phyloP scores from a whole-genome alignment of 352 stramenopile genomes.

The Globisporangium solare region DNA sequence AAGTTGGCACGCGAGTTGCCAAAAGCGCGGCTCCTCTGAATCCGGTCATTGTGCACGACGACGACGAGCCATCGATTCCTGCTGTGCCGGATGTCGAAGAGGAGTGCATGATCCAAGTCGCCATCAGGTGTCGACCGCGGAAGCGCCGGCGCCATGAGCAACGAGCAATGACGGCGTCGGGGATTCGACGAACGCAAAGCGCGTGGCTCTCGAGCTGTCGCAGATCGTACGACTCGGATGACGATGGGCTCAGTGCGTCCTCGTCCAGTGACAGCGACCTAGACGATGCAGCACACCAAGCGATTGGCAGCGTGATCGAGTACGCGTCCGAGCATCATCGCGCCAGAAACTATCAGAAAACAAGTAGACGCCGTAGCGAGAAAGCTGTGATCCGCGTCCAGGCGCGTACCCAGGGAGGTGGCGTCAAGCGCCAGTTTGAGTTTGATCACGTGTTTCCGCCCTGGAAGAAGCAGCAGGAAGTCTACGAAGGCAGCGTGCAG shows the following conservation, averaged over 20 bases:
- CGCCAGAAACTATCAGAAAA: not conserved
- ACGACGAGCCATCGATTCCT: no score
- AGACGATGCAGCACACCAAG: not conserved
- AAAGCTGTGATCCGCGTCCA: slow-evolving; percentile 21
- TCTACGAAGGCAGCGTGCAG: slow-evolving; percentile 42
- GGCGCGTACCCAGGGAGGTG: slow-evolving; percentile 8
- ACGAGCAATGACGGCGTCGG: not conserved
- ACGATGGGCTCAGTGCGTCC: slow-evolving; percentile 9
- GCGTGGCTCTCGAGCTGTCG: slow-evolving; percentile 1
- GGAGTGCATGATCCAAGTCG: slow-evolving; percentile 38
- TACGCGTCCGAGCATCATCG: slow-evolving; percentile 4
- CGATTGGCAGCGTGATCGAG: slow-evolving; percentile 18
- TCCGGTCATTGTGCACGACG: no score
- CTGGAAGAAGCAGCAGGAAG: slow-evolving; percentile 37
- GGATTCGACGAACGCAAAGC: not conserved
- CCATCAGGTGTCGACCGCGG: slow-evolving; percentile 46
- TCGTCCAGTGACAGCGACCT: slow-evolving; percentile 13
- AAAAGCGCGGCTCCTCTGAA: no score
- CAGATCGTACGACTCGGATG: slow-evolving; percentile 12
- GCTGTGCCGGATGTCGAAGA: slow-evolving; percentile 2
- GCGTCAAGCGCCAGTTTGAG: slow-evolving; percentile 40
- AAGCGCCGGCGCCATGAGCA: slow-evolving; percentile 14
- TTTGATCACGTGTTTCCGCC: slow-evolving; percentile 65
- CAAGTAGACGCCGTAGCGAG: slow-evolving; percentile 10
- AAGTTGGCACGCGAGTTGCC: no score